Base-by-base conservation (phyloP, 805 yeast species). In the Komagataella mondaviorum region DNA sequence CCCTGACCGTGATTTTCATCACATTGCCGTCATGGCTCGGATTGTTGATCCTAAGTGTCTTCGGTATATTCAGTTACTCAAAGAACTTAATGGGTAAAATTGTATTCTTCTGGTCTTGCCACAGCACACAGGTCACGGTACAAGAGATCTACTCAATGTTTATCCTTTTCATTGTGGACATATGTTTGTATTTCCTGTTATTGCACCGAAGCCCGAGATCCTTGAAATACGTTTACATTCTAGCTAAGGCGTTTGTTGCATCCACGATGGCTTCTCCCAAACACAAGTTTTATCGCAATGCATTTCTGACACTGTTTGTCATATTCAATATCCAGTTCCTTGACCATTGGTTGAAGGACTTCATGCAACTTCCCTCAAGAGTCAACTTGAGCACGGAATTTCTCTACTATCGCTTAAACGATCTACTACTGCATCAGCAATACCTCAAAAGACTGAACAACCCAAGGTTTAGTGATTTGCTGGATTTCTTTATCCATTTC, bases 231-330 rank as follows among this genome's bases (percentile, higher is more conserved):
- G 49, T 59, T 2, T 58, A 61, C 45, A 36, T 66, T 8, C 53
- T 65, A 39, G 63, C 70, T 6, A 67, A 66, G 53, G 63, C 69
- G 0, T 56, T 63, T 45, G 56, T 68, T n/a, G 70, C 70, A 1
- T 59, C 69, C 12, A 64, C 56, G 23, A 46, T 68, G 20, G 63
- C 68, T 0, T 64, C 69, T 1, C 55, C 63, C 6, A 59, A 55
- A 49, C 55, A 60, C 48, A 55, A 64, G 49, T 58, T 60, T 39
- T 50, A 60, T 4, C 39, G 59, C 6, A 67, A 66, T 56, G 66
- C 71, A 3, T 17, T 66, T 2, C 24, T 59, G 2, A 56, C 60
- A 23, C 12, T 57, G 3, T 6, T 45, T 2, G 45, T 63, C 3
- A 48, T 64, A 3, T 39, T 63, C 16, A 47, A 23, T 43, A 17